These are phyloP conservation scores for Solanum chaucha DNA, from an alignment of 257 asterid genomes.

Conservation along the genomic window DNA sequence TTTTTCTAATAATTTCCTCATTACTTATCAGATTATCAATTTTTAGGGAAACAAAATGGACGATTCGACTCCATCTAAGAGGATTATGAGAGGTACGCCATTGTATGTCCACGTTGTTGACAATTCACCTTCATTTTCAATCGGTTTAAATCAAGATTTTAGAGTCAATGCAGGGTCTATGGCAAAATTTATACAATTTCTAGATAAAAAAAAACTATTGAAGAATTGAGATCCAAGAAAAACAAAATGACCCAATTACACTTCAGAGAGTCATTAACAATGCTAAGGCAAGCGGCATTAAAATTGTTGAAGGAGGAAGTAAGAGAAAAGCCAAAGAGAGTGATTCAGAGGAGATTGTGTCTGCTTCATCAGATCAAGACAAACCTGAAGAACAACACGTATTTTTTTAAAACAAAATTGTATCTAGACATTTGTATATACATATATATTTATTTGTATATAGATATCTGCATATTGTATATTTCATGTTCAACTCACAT, in stretches of 20 bases:
- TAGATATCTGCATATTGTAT: too few species aligned
- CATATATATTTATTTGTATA: too few species aligned
- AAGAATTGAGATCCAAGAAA: background rate
- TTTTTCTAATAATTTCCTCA: background rate
- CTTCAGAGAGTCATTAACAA: background rate
- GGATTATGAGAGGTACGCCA: background rate
- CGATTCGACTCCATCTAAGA: background rate
- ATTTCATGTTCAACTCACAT: too few species aligned
- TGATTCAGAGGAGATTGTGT: background rate
- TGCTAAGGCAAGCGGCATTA: background rate
- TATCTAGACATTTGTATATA: background rate
- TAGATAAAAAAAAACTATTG: background rate
- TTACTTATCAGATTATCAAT: background rate
- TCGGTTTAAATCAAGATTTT: background rate
- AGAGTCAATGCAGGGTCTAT: background rate
- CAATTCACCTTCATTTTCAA: background rate
- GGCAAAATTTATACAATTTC: background rate
- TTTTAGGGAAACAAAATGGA: background rate
- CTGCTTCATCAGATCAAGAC: background rate
- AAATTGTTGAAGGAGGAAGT: background rate
- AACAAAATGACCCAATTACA: background rate
- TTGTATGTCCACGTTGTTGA: background rate
- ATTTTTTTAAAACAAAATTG: too few species aligned
- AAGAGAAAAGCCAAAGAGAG: too few species aligned
- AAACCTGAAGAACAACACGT: background rate